Evolutionary conservation across 176 grass and related monocot genomes (phyloP).

Genomic region (Metroxylon sagu): DNA sequence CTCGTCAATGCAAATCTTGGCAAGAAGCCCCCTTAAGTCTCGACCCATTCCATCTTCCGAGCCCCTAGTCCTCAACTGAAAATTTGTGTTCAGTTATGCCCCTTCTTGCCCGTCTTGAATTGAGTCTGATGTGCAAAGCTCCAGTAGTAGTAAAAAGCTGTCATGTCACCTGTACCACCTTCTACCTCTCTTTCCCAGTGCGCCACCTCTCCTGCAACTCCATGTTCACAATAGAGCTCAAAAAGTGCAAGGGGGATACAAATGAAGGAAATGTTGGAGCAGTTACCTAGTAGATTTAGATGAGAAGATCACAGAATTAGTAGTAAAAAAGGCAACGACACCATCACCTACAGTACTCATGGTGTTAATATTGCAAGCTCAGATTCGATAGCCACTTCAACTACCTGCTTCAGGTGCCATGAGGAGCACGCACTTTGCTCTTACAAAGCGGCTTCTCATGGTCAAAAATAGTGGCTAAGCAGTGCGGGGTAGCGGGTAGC

Average conservation of each 20-base stretch:
- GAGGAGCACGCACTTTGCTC: conserved; percentile 63
- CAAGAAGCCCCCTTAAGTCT: no score
- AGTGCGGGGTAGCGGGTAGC: no score
- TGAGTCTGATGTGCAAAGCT: conserved; percentile 40
- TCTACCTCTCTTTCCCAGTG: conserved; percentile 41
- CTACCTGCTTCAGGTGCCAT: conserved; percentile 57
- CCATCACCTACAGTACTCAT: conserved; percentile 39
- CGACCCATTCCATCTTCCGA: conserved; percentile 35
- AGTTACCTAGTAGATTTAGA: conserved; percentile 69
- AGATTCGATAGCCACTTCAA: conserved; percentile 40
- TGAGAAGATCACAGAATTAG: conserved; percentile 49
- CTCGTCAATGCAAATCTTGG: conserved; percentile 9
- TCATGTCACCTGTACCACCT: conserved; percentile 50
- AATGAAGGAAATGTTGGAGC: conserved; percentile 68
- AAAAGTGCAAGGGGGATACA: conserved; percentile 74
- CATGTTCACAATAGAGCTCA: conserved; percentile 51
- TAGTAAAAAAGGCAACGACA: conserved; percentile 38
- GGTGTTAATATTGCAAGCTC: conserved; percentile 57
- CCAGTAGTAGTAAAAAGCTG: conserved; percentile 47
- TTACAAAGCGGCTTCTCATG: no score
- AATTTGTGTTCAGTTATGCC: conserved; percentile 67
- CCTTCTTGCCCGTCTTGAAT: conserved; percentile 38
- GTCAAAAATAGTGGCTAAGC: no score
- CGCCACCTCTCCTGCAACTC: conserved; percentile 56
- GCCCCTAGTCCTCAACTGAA: conserved; percentile 67